Conservation (phyloP, 192 early-diverging fungal genomes). For the Coemansia sp. region DNA sequence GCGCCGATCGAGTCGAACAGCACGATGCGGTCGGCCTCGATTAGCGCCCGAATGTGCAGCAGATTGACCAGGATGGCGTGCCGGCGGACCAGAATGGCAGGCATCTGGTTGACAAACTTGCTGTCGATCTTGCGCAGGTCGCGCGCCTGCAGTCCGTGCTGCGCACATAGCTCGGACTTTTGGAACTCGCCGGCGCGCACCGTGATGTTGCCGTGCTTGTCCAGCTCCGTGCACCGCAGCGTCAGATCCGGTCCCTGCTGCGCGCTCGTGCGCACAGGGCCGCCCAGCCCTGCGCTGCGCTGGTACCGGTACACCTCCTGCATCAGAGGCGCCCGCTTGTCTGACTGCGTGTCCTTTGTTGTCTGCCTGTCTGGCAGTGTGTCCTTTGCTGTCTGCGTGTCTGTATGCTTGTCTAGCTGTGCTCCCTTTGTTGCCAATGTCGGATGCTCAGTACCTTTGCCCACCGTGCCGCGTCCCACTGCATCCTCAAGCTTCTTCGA, state of each 20-base stretch:
- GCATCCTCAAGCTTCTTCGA: conserved; percentile 35
- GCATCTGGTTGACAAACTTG: conserved; percentile 72
- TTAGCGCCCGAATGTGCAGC: conserved; percentile 75
- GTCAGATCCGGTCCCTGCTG: conserved; percentile 28
- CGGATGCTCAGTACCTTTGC: conserved; percentile 26
- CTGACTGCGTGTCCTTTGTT: too few relatives aligned
- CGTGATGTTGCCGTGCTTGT: conserved; percentile 66
- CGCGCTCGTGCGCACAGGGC: background rate
- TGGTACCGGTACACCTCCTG: conserved; percentile 41
- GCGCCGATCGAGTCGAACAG: conserved; percentile 73
- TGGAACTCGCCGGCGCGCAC: conserved; percentile 72
- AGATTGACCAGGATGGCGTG: conserved; percentile 83
- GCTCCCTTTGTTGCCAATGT: conserved; percentile 24
- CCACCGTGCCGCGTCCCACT: conserved; percentile 23
- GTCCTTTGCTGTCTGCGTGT: too few relatives aligned
- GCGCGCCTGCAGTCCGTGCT: conserved; percentile 76
- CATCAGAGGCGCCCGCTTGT: conserved; percentile 10
- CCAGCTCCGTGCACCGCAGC: conserved; percentile 65
- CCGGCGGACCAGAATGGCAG: conserved; percentile 77
- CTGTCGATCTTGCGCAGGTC: conserved; percentile 84
- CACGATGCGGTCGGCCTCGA: conserved; percentile 76
- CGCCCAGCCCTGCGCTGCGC: conserved; percentile 18
- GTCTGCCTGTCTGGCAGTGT: too few relatives aligned
- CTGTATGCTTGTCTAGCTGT: conserved; percentile 4
- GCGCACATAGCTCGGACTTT: conserved; percentile 75